Percentiles rank a stretch among this genome's conserved stretches.
phyloP scores from a whole-genome alignment of 2,329 filamentous ascomycete genomes.

The Neopestalotiopsis clavispora region DNA sequence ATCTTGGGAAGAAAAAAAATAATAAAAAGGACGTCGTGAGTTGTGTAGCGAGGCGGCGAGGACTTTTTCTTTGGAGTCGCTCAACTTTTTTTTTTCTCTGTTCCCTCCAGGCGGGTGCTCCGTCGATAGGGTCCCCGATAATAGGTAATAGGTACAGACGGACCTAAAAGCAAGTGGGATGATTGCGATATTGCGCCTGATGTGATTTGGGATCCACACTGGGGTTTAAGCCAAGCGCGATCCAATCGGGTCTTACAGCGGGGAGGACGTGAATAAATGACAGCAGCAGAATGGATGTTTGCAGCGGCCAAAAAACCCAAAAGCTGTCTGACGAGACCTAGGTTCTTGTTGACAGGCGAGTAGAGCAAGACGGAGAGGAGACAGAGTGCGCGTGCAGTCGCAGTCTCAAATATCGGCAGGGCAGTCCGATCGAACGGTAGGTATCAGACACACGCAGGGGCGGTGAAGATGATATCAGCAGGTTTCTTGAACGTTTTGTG shows the following conservation, averaged over 20 bases:
- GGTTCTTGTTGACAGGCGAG: neutral
- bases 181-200: conserved; percentile 13
- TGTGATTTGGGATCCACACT: conserved; percentile 20
- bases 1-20: neutral
- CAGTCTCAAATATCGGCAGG: neutral
- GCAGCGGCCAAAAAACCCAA: neutral
- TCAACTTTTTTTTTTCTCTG: neutral
- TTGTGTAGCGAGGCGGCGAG: neutral
- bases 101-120: neutral
- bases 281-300: neutral
- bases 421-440: neutral
- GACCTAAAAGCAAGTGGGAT: conserved; percentile 6
- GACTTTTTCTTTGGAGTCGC: neutral
- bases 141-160: neutral
- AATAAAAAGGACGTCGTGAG: neutral
- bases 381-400: neutral
- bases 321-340: neutral
- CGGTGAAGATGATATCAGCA: conserved; percentile 1
- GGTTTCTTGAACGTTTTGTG: neutral
- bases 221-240: neutral
- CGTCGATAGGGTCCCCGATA: neutral
- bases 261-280: conserved; percentile 13
- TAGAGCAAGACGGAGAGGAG: neutral
- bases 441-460: neutral
- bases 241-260: conserved; percentile 19